Evolutionary conservation across 2,329 filamentous ascomycete genomes (phyloP), one percentile per base, ranked within the genome.

Genomic region (Phaeosphaeriaceae sp.): DNA sequence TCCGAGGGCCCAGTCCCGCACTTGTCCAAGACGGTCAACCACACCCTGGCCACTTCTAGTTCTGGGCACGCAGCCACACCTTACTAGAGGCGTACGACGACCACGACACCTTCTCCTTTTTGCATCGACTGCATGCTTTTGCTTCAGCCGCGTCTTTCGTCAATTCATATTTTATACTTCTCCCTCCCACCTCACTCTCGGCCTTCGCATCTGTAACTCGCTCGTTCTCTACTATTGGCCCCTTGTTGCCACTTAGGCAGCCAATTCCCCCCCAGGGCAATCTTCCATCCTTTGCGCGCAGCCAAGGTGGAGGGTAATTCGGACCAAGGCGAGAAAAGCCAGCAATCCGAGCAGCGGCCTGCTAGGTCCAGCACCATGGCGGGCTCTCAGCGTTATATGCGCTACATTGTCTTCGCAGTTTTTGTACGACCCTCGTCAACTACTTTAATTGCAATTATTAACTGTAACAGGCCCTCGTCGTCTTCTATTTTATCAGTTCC

Each of bases 401-500:
- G 84, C 63, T 87, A 86, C 70, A 78, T 96, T 72, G 81, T 94
- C 70, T 86, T 96, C 68, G 89, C 91, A 51, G 83, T 92, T 69
- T 87, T 96, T 70, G 92, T 96, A 83, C 70, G 56, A 15, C 33
- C n/a, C 18, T 38, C 46, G 8, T 9, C 13, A 13, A n/a, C n/a
- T n/a, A 13, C 26, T 12, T 17, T 18, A 26, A 17, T 29, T n/a
- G 34, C 48, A 40, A 37, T 6, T 35, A 52, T 39, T 64, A 42
- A 65, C 54, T 32, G 16, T 33, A 16, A 28, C 60, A 84, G 81
- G 77, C 85, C 48, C 75, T 95, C 56, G 80, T 86, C 56, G 79
- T 95, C 55, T 83, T 96, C 72, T 94, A 93, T 78, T 91, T 93
- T 76, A 84, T 96, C 68, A 89, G 90, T 56, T 83, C 79, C 55